Evolutionary conservation across 2,329 filamentous ascomycete genomes (phyloP), one percentile per base, ranked within the genome.

Genomic region (Emergomyces pasteurianus): DNA sequence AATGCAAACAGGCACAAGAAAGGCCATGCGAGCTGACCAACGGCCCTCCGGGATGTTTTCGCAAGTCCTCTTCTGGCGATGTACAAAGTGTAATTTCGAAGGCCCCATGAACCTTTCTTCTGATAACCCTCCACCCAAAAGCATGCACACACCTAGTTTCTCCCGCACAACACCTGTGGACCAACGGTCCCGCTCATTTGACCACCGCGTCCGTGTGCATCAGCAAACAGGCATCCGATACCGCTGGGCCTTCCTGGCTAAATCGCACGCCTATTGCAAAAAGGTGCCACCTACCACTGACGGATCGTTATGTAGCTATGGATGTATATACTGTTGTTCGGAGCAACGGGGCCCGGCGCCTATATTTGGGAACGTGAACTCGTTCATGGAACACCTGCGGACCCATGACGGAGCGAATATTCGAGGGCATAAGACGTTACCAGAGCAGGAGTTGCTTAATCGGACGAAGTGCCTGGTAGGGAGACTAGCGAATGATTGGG

Each of bases 261-360:
- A 80, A 64, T 74, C 69, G 23, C 78, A 80, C 65, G 70, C 78
- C 12, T 62, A 71, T 2, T 66, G 72, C 60, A 73, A 72, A 53
- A 68, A 69, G 28, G 66, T 69, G 0, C 57, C 64, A 26, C 58
- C 67, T 64, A 55, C 67, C 63, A 58, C 61, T 38, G 59, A 64
- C 21, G 60, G 60, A 3, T 54, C 58, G 1, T 46, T 40, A 1
- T 65, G 66, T 2, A 47, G 58, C 52, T 80, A 74, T 64, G 77
- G 74, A 26, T 80, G 79, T 64, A 71, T 79, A 28, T 80, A 80
- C 63, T 80, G 78, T 64, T 75, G 73, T 58, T 74, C 74, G 9
- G 68, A 73, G 63, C 70, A 69, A 16, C 68, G 68, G 42, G 68
- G 68, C 5, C 49, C 65, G 10, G 68, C 72, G 6, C 73, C 72